Percentiles rank a stretch among this genome's conserved stretches.
These are phyloP conservation scores for Pichiaceae sp. DNA, from an alignment of 1,139 yeast genomes.

Conservation along the genomic window DNA sequence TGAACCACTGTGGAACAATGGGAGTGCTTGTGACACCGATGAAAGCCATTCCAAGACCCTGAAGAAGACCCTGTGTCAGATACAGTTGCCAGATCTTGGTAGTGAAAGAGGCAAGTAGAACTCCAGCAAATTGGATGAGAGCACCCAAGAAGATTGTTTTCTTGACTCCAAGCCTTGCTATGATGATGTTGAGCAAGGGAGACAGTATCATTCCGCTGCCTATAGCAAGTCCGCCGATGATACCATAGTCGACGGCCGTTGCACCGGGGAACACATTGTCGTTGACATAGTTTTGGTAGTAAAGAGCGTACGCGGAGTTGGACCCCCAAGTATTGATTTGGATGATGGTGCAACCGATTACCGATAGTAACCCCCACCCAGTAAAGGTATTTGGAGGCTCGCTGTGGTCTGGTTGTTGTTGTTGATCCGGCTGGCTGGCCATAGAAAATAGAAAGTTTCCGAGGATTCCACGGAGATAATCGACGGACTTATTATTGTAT, in stretches of 20 bases:
- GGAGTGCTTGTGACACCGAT: constrained; percentile 46
- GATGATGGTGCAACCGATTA: constrained; percentile 27
- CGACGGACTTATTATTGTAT: too few species aligned
- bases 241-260: constrained; percentile 43
- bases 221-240: constrained; percentile 50
- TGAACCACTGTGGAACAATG: constrained; percentile 57
- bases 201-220: constrained; percentile 35
- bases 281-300: constrained; percentile 40
- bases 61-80: constrained; percentile 43
- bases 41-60: constrained; percentile 45
- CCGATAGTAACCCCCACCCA: constrained; percentile 43
- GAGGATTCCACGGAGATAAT: too few species aligned
- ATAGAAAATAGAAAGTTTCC: too few species aligned
- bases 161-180: constrained; percentile 36
- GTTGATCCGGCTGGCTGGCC: too few species aligned
- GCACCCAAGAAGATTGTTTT: constrained; percentile 32
- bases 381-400: constrained; percentile 22
- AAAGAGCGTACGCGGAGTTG: constrained; percentile 50
- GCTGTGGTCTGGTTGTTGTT: too few species aligned
- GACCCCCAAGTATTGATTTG: constrained; percentile 58
- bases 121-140: constrained; percentile 38
- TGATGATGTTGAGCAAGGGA: constrained; percentile 35
- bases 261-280: constrained; percentile 39
- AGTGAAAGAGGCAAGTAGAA: constrained; percentile 47
- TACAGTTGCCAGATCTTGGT: constrained; percentile 43